These are phyloP conservation scores for Auricularia sp. DNA, from an alignment of 768 basidiomycete species.

Conservation along the genomic window DNA sequence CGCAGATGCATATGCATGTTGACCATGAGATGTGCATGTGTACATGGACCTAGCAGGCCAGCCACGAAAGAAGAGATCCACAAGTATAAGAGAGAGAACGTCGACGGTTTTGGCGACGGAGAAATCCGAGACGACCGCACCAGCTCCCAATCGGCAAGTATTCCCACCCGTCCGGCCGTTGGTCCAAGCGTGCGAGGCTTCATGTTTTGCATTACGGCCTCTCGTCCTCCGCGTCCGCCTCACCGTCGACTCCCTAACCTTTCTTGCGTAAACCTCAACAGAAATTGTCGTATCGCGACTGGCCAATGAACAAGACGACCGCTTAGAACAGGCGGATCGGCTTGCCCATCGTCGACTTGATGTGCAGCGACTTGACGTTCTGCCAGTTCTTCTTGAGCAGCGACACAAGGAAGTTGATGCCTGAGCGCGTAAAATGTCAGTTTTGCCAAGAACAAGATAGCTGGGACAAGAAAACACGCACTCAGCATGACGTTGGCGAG, in stretches of 20 bases:
- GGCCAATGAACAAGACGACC: constrained; percentile 4
- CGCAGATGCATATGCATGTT: constrained; percentile 1
- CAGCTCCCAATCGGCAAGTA: constrained; percentile 81
- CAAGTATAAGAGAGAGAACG: not conserved
- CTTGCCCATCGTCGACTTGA: constrained; percentile 99
- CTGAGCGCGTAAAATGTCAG: constrained; percentile 27
- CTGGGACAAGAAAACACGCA: constrained; percentile 28
- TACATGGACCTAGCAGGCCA: not conserved
- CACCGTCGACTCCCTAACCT: constrained; percentile 12
- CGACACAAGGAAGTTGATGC: constrained; percentile 99
- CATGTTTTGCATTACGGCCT: constrained; percentile 75
- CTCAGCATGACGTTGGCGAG: constrained; percentile 96
- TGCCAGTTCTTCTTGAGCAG: constrained; percentile 99
- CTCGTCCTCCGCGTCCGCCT: constrained; percentile 17
- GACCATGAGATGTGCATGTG: not conserved
- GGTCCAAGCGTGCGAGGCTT: constrained; percentile 99
- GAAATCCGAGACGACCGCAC: constrained; percentile 28
- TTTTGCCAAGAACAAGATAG: not conserved
- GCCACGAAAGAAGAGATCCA: not conserved
- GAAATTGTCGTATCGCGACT: constrained; percentile 13
- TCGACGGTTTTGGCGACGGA: not conserved
- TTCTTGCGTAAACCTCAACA: constrained; percentile 2
- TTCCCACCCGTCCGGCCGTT: constrained; percentile 57
- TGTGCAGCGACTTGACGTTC: constrained; percentile 96
- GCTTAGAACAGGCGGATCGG: constrained; percentile 85